Base-by-base conservation (phyloP, 2,329 filamentous ascomycete genomes). In the Arthroderma sp. region DNA sequence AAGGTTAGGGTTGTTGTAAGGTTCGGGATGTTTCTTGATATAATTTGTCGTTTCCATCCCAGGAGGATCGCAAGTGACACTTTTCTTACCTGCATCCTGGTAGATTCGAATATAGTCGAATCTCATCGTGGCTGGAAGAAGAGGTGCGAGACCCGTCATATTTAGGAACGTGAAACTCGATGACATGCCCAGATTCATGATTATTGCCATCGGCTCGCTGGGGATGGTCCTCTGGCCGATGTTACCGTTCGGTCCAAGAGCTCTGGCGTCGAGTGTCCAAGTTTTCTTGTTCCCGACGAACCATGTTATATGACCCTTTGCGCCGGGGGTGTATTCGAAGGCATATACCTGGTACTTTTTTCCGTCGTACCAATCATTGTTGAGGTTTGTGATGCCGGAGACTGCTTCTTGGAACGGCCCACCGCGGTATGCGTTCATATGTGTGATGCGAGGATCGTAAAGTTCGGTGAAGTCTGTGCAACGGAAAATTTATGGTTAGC, bases 31-130 rank as follows among this genome's bases (percentile, higher is more conserved):
- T 1, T 71, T 63, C 40, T 65, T 64, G 57, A 85, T 85, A 58
- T 85, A 85, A 1, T 70, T 56, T 0, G 80, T 84, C 0, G 81
- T 85, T 45, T 74, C 72, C 55, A 78, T 84, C 0, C 74, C 79
- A 0, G 68, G 66, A 2, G 81, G 81, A 61, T 85, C 81, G 59
- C 81, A 85, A 10, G 79, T 82, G 41, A 82, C 55, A 34, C 69
- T 69, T 53, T 72, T 67, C 8, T 70, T 65, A 43, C 74, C 70
- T 9, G 72, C 69, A 49, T 80, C 74, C 58, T 83, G 80, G 55
- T 83, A 84, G 42, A 84, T 80, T 9, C 81, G 74, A 44, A 85
- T 69, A 57, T 83, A 83, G 59, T 84, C 80, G 46, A 84, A 67
- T 2, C 78, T 70, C 72, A 83, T 80, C 2, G 69, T 76, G 2